A percentile compares a stretch with the other conserved stretches of the same genome.
phyloP scores from a whole-genome alignment of 2,329 filamentous ascomycete genomes.

The Colletotrichum agaves region DNA sequence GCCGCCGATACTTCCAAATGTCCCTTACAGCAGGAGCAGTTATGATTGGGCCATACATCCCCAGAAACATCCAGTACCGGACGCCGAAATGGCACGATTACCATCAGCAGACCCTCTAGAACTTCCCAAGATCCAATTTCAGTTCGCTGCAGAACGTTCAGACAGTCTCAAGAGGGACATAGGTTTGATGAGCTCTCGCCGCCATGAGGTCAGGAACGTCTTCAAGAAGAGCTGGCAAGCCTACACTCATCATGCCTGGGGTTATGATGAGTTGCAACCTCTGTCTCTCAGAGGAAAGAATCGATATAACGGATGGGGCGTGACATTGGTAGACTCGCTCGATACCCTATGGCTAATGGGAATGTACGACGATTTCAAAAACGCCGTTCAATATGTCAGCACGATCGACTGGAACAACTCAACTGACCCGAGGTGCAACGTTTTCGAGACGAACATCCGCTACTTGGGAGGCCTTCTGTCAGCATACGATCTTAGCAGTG shows the following conservation, averaged over 20 bases:
- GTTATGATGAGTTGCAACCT: conserved; percentile 57
- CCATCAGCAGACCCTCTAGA: conserved; percentile 27
- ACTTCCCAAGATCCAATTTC: conserved; percentile 31
- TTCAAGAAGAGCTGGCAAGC: conserved; percentile 53
- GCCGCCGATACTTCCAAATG: background rate
- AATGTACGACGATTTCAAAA: conserved; percentile 59
- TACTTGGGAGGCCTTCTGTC: conserved; percentile 76
- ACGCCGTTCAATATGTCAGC: conserved; percentile 55
- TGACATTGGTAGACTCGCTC: conserved; percentile 56
- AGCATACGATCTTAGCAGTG: conserved; percentile 74
- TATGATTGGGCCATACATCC: conserved; percentile 41
- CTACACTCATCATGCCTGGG: conserved; percentile 58
- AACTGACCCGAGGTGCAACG: conserved; percentile 59
- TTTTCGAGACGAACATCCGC: conserved; percentile 78
- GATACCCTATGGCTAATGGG: conserved; percentile 68
- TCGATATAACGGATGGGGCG: conserved; percentile 59
- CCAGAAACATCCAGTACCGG: conserved; percentile 34
- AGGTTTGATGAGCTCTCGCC: conserved; percentile 50
- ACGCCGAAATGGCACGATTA: conserved; percentile 37
- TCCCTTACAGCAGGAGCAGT: conserved; percentile 29
- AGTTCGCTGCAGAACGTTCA: conserved; percentile 30
- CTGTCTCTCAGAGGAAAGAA: conserved; percentile 51
- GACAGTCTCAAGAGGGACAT: conserved; percentile 43
- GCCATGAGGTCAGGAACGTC: conserved; percentile 46
- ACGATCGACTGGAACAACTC: conserved; percentile 65